These are phyloP conservation scores for Chloropicon primus DNA, from an alignment of 139 green algal genomes.

Conservation along the genomic window DNA sequence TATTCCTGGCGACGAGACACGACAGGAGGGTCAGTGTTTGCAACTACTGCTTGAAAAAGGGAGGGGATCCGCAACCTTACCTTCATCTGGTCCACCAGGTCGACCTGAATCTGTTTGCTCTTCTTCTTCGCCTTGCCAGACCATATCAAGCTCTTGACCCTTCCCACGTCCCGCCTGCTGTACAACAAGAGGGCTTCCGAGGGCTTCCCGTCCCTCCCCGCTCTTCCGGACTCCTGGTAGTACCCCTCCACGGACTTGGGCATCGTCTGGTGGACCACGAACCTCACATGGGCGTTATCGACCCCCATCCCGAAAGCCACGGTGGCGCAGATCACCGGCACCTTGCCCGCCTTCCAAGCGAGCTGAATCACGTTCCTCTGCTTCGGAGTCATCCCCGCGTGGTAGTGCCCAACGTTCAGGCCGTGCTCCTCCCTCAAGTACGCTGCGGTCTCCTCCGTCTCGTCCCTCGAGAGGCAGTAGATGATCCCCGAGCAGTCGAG, in stretches of 20 bases:
- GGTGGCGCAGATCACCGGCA: constrained; percentile 59
- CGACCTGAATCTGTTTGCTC: not conserved
- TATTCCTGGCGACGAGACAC: no score
- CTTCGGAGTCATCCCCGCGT: constrained; percentile 68
- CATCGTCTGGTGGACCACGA: constrained; percentile 55
- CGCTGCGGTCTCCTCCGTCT: constrained; percentile 25
- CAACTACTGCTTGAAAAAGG: no score
- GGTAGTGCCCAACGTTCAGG: constrained; percentile 54
- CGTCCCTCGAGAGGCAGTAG: constrained; percentile 67
- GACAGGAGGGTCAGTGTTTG: no score
- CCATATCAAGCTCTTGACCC: not conserved
- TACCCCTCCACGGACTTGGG: constrained; percentile 51
- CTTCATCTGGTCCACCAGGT: not conserved
- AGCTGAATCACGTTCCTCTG: constrained; percentile 61
- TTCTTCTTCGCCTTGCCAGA: not conserved
- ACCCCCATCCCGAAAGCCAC: constrained; percentile 76
- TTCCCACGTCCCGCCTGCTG: not conserved
- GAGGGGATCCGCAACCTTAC: no score
- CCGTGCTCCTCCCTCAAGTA: constrained; percentile 19
- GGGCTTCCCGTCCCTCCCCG: constrained; percentile 46
- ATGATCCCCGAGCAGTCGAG: constrained; percentile 58
- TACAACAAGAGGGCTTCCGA: constrained; percentile 44
- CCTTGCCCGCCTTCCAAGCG: constrained; percentile 42
- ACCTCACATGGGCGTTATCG: constrained; percentile 50
- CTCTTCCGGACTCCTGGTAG: constrained; percentile 62